Conservation (phyloP, 1,284 basidiomycete species). For the Laetiporus sulphureus region DNA sequence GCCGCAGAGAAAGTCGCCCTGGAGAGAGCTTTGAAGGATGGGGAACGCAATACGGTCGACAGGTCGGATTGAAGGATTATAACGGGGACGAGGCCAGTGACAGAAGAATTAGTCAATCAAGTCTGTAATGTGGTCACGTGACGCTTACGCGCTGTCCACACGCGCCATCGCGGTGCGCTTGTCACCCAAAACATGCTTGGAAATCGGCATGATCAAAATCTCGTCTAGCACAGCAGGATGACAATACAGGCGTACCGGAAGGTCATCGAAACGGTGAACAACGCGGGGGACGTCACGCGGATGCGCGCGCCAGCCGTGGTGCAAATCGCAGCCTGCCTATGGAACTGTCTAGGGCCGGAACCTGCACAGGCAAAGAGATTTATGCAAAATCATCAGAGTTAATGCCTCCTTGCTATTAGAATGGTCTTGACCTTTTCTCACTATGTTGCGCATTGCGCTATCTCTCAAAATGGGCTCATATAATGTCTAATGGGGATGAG, state of each 20-base stretch:
- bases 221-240: slow-evolving; percentile 1
- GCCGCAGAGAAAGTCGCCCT: slow-evolving; percentile 23
- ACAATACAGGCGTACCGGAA: background rate
- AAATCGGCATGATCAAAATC: slow-evolving; percentile 7
- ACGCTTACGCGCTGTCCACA: slow-evolving; percentile 6
- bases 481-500: too few species aligned
- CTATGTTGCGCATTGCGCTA: too few species aligned
- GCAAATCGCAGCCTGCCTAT: too few species aligned
- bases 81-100: slow-evolving; percentile 12
- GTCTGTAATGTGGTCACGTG: slow-evolving; percentile 15
- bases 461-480: too few species aligned
- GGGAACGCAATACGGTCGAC: slow-evolving; percentile 17
- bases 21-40: slow-evolving; percentile 16
- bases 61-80: slow-evolving; percentile 19
- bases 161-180: slow-evolving; percentile 4
- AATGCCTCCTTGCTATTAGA: too few species aligned
- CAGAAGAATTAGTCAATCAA: slow-evolving; percentile 15
- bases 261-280: too few species aligned
- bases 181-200: slow-evolving; percentile 1
- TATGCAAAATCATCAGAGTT: too few species aligned
- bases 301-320: too few species aligned
- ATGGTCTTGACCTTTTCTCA: too few species aligned
- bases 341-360: too few species aligned
- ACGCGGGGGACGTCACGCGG: too few species aligned
- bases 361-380: too few species aligned